Base-by-base conservation (phyloP, 73 alveolate species). In the Blepharisma stoltei region DNA sequence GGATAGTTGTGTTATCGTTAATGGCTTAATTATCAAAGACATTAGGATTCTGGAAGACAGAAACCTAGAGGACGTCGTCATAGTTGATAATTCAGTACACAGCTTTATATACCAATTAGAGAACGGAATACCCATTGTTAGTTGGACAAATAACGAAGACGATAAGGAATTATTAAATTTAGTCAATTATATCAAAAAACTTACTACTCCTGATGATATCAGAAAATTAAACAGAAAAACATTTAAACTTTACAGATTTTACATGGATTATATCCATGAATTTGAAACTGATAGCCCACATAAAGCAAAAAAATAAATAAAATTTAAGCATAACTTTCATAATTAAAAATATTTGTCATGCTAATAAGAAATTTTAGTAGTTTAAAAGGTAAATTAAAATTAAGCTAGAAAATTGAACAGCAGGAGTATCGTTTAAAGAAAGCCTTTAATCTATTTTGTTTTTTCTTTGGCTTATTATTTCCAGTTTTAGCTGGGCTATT, bases 1-100 rank as follows among this genome's bases (percentile, higher is more conserved):
- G 20, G 82, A 87, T 52, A 92, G 88, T 84, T 90, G 97, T 68
- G 78, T 81, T 55, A 82, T 84, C 48, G 66, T 81, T 65, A 78
- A 65, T 43, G 80, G 76, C 77, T 55, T 68, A 54, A 27, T 41
- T n/a, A 81, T 76, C 27, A 76, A 75, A 67, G 86, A 82, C 49
- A 43, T 76, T 0, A 80, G 84, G 38, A 67, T 79, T n/a, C 49
- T 81, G 55, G 65, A 60, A 14, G 83, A 81, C 48, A 81, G 88
- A 55, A 80, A 81, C 37, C 37, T 48, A 49, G 70, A 80, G 76
- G 70, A 84, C 67, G 75, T 86, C 71, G 66, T 78, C 65, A 43
- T 78, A 9, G 90, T 83, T n/a, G 90, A 83, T 52, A 83, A 83
- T 55, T 78, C 81, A 5, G 75, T 77, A 6, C 52, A 77, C 48